Base-by-base conservation (phyloP, 768 basidiomycete genomes). In the Gymnopilus dilepis region DNA sequence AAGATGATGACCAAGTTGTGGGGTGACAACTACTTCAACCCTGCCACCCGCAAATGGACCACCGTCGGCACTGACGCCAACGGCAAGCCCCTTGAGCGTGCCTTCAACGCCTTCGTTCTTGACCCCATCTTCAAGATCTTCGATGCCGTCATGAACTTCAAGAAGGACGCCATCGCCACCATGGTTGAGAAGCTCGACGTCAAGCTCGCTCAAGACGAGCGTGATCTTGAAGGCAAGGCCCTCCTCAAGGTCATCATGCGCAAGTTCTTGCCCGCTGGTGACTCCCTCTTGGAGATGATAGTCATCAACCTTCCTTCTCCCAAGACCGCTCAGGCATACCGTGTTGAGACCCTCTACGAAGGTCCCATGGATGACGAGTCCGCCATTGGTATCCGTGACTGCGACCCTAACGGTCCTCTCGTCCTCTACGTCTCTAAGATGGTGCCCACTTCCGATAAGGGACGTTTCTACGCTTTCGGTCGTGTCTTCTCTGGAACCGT, bases 291-390 rank as follows among this genome's bases (percentile, higher is more conserved):
- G 80, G 97, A 99, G 86, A 99, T 99, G 97, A 98, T 98, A 78
- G 95, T 98, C 84, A 94, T 99, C 79, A 94, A 98, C 82, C 89
- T 99, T 66, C 97, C 97, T 45, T 99, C 97, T 22, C 97, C 96
- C 59, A 89, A 88, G 59, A 99, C 97, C 64, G 97, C 97, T 64
- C 97, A 99, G 80, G 87, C 91, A 57, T 99, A 99, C 81, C 96
- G 97, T 86, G 96, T 97, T 59, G 95, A 99, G 85, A 99, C 97
- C 68, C 90, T 99, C 64, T 99, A 99, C 78, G 97, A 99, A 76
- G 97, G 97, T 75, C 97, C 97, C 71, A 95, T 98, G 95, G 97
- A 99, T 80, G 97, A 99, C 74, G 97, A 99, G 80, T 97, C 94
- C 62, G 97, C 97, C 68, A 94, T 99, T 68, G 94, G 88, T 81